Evolutionary conservation across 257 asterid genomes (phyloP).

Genomic region (Solanum etuberosum): DNA sequence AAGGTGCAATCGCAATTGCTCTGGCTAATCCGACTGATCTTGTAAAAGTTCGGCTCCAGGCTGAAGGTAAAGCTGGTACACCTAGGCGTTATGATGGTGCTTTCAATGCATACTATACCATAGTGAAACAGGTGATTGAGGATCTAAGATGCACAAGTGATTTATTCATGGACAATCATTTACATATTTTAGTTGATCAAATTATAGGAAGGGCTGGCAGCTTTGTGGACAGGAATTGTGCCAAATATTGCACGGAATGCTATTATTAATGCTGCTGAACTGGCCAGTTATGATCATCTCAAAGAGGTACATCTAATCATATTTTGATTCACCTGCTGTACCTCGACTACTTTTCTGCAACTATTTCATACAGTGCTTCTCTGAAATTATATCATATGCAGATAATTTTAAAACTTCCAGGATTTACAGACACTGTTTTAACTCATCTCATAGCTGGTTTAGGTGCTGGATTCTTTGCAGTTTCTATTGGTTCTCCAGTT

Average conservation of each 20-base stretch:
- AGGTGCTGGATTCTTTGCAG: constrained; percentile 97
- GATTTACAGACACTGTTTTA: constrained; percentile 63
- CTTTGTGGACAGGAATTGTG: constrained; percentile 92
- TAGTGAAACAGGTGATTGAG: constrained; percentile 55
- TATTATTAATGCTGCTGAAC: constrained; percentile 86
- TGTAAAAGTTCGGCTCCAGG: constrained; percentile 91
- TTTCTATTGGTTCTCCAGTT: constrained; percentile 87
- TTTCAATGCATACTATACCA: constrained; percentile 70
- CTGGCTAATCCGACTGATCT: constrained; percentile 98
- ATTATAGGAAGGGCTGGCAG: constrained; percentile 84
- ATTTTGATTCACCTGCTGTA: not conserved
- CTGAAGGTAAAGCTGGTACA: constrained; percentile 76
- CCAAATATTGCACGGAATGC: constrained; percentile 92
- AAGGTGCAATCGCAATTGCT: constrained; percentile 88
- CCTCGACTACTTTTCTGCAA: not conserved
- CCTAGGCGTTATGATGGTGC: constrained; percentile 77
- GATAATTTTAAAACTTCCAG: constrained; percentile 64
- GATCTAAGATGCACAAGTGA: not conserved
- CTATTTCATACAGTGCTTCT: not conserved
- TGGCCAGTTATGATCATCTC: constrained; percentile 87
- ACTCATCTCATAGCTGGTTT: constrained; percentile 84
- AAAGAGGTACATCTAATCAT: constrained; percentile 46
- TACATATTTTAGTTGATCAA: not conserved
- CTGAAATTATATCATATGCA: constrained; percentile 19
- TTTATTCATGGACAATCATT: constrained; percentile 14